Evolutionary conservation across 345 rosid genomes (phyloP), one percentile per base, ranked within the genome.

Genomic region (Eucalyptus cloeziana): DNA sequence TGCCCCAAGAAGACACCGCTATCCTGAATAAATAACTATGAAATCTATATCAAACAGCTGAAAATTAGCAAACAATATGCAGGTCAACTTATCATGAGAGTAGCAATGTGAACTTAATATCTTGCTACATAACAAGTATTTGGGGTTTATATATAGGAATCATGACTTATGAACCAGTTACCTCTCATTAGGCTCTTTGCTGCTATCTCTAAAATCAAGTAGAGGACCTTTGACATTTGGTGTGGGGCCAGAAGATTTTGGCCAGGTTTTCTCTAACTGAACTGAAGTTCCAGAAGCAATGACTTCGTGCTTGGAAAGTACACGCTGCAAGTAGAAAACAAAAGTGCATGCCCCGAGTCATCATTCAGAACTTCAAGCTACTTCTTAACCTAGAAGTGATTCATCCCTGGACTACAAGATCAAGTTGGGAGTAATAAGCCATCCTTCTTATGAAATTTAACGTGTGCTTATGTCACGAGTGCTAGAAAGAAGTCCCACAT

Each of bases 291-390:
- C 95, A 31, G 98, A 94, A 91, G 95, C 92, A 90, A 98, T 91
- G 89, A 96, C 91, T 93, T 98, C 99, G 81, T 98, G 96, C 92
- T 93, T 98, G 86, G 96, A 95, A 88, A 98, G 93, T 88, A 98
- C 91, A 87, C 95, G 97, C 91, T 98, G 98, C 98, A 97, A 92
- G 92, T 97, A 49, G 5, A 47, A 49, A 49, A 49, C 0, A 49
- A 49, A 49, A 49, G 0, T 49, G 5, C 16, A 49, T 13, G 19
- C 52, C 2, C 3, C 17, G 0, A 5, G 7, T 50, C 98, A 40
- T 50, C 98, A 94, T 98, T 98, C 90, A 95, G 89, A 50, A 49
- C 51, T 49, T 49, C 51, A 49, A 49, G 97, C 94, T 90, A 98
- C 91, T 88, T 98, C 99, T 93, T 97, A 96, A 90, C 97, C 91